Evolutionary conservation across 2,329 filamentous ascomycete species (phyloP).

Genomic region (Fusarium sp.): DNA sequence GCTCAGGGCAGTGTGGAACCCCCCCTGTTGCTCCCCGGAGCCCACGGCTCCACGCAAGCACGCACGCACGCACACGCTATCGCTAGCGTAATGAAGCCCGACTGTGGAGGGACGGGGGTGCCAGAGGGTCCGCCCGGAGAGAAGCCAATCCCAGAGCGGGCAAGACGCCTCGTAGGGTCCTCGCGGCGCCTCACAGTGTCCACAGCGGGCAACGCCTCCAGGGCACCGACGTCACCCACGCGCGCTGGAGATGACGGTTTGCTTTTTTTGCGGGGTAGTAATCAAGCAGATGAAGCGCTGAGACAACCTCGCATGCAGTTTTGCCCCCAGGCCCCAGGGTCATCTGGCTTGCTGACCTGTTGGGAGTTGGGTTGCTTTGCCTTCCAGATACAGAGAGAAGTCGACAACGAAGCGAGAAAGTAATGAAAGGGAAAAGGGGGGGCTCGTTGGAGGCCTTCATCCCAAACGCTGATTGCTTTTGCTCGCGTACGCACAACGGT

Average conservation of each 20-base stretch:
- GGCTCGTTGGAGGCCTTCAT: not conserved
- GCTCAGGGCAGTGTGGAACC: slow-evolving; percentile 16
- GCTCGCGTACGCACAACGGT: not conserved
- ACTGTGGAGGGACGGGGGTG: slow-evolving; percentile 35
- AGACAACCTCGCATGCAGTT: slow-evolving; percentile 18
- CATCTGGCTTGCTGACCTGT: not conserved
- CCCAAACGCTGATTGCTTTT: not conserved
- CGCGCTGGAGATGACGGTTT: slow-evolving; percentile 15
- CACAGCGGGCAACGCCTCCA: slow-evolving; percentile 16
- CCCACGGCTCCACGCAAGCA: slow-evolving; percentile 24
- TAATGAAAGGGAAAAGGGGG: slow-evolving; percentile 5
- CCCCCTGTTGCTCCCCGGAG: slow-evolving; percentile 27
- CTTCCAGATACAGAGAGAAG: slow-evolving; percentile 21
- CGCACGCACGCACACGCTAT: slow-evolving; percentile 8
- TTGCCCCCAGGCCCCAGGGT: slow-evolving; percentile 15
- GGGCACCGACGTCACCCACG: slow-evolving; percentile 40
- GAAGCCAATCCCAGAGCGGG: slow-evolving; percentile 27
- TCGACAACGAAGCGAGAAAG: slow-evolving; percentile 11
- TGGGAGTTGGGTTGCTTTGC: slow-evolving; percentile 11
- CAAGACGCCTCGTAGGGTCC: slow-evolving; percentile 22
- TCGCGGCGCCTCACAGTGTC: slow-evolving; percentile 12
- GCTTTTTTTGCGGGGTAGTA: slow-evolving; percentile 41
- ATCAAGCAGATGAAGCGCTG: slow-evolving; percentile 6
- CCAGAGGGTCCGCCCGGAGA: slow-evolving; percentile 22
- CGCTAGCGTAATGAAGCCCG: slow-evolving; percentile 18